Evolutionary conservation across 2,329 filamentous ascomycete species (phyloP).

Genomic region (Ascochyta rabiei): DNA sequence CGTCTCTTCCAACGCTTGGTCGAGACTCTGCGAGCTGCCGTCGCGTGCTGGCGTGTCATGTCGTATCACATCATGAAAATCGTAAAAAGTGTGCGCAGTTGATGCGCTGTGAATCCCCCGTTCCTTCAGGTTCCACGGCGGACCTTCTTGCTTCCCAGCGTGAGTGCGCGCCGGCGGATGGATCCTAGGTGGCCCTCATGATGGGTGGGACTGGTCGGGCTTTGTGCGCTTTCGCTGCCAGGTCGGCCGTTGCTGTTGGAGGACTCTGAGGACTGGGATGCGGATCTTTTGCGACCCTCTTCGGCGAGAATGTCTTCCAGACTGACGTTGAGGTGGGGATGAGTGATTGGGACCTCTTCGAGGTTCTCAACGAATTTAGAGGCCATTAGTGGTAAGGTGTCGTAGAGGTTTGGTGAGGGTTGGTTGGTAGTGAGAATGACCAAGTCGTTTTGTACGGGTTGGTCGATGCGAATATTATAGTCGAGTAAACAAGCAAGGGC

Average conservation of each 20-base stretch:
- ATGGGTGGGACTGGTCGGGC: constrained; percentile 36
- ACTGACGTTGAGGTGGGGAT: constrained; percentile 49
- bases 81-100: constrained; percentile 12
- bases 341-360: constrained; percentile 45
- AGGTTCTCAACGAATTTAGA: constrained; percentile 50
- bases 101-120: neutral
- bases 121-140: constrained; percentile 28
- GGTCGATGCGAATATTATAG: constrained; percentile 5
- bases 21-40: constrained; percentile 15
- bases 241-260: constrained; percentile 30
- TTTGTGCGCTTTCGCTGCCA: constrained; percentile 30
- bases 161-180: constrained; percentile 35
- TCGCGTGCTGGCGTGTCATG: neutral
- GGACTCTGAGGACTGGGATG: constrained; percentile 39
- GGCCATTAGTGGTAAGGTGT: constrained; percentile 29
- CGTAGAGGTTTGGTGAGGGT: neutral
- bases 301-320: constrained; percentile 49
- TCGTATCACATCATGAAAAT: constrained; percentile 13
- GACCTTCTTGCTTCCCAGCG: constrained; percentile 43
- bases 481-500: constrained; percentile 12
- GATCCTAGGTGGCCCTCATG: constrained; percentile 28
- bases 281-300: constrained; percentile 43
- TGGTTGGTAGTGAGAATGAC: neutral
- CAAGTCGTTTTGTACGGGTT: neutral
- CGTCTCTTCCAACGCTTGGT: constrained; percentile 43